phyloP scores from a whole-genome alignment of 169 alveolate genomes.

The Plasmodium sp. region DNA sequence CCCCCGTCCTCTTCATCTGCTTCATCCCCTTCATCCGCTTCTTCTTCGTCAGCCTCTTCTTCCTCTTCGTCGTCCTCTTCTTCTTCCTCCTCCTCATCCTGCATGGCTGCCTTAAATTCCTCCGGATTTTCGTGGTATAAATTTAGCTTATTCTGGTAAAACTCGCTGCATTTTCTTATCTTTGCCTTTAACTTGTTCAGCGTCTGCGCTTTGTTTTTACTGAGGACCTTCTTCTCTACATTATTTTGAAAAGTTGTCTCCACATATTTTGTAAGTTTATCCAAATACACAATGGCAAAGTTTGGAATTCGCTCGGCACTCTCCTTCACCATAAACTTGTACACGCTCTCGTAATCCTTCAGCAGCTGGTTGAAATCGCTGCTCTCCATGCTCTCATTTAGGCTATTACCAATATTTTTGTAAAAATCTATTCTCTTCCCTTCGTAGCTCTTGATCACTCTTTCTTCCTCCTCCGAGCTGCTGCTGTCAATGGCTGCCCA shows the following conservation, averaged over 20 bases:
- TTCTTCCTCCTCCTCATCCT: constrained; percentile 76
- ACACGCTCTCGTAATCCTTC: constrained; percentile 86
- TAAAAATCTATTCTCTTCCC: constrained; percentile 87
- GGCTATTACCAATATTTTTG: constrained; percentile 77
- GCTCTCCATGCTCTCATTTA: constrained; percentile 83
- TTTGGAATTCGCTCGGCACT: constrained; percentile 80
- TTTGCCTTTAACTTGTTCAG: constrained; percentile 87
- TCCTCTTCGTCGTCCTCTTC: constrained; percentile 74
- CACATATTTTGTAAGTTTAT: constrained; percentile 72
- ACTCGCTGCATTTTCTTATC: constrained; percentile 87
- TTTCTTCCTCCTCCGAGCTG: constrained; percentile 87
- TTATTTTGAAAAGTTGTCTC: constrained; percentile 77
- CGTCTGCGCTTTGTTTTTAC: constrained; percentile 87
- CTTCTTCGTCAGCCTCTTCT: constrained; percentile 65
- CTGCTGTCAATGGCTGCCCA: constrained; percentile 87
- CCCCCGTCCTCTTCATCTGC: constrained; percentile 23
- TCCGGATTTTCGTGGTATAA: constrained; percentile 86
- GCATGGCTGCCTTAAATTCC: constrained; percentile 76
- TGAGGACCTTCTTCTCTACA: constrained; percentile 85
- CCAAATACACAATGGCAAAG: constrained; percentile 80
- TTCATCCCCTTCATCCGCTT: constrained; percentile 1
- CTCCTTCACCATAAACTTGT: constrained; percentile 85
- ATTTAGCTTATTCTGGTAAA: constrained; percentile 81
- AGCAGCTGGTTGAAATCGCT: constrained; percentile 83
- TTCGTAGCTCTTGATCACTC: constrained; percentile 87